Base-by-base conservation (phyloP, 257 asterid genomes). In the Cynanchum wilfordii region DNA sequence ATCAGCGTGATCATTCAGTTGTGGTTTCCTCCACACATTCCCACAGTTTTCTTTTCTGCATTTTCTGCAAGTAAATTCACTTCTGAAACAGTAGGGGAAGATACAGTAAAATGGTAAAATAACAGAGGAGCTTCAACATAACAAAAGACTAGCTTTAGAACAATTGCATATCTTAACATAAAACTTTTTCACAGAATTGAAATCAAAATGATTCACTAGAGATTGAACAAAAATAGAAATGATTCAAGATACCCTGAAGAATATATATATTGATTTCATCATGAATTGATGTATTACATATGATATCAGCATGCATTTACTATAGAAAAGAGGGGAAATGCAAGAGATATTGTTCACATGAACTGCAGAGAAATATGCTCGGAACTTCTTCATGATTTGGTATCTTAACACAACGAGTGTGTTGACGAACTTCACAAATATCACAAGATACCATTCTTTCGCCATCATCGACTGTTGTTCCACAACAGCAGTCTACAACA, bases 361-460 rank as follows among this genome's bases (percentile, higher is more conserved):
- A 78, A 66, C 62, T 77, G 81, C 99, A 95, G 10, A 95, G 73
- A 73, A 85, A 95, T 78, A 92, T 88, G 49, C 44, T 77, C 0
- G 98, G 98, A 54, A 86, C 74, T 42, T 80, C 86, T 55, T 87
- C 89, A 33, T 44, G 68, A 25, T 87, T 89, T 10, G 90, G 92
- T 44, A 90, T 84, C 44, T 79, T 78, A 68, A 87, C 89, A 76
- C 98, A 90, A 16, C 91, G 80, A 7, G 96, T 87, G 75, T 92
- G 99, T 63, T 92, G 97, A 96, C 90, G 82, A 64, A 87, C 97
- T 69, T 90, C 96, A 70, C 98, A 95, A 38, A 92, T 80, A 74
- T 95, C 98, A 72, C 98, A 95, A 12, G 86, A 78, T 33, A 95
- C 85, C 96, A 95, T 85, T 65, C 96, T 84, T 78, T 95, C 99